These are phyloP conservation scores for Datura wrightii DNA, from an alignment of 257 asterid genomes.

Conservation along the genomic window DNA sequence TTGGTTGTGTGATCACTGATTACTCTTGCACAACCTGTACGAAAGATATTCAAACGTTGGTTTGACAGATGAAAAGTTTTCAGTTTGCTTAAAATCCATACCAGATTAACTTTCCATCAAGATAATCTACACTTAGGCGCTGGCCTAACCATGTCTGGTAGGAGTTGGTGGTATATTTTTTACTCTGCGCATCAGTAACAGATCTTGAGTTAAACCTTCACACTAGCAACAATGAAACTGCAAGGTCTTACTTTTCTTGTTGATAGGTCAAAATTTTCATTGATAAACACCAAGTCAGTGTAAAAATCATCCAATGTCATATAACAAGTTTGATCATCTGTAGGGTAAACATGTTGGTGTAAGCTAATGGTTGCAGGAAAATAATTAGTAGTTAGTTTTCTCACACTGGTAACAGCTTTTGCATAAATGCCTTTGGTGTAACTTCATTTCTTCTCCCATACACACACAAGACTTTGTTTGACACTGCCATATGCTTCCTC, in stretches of 20 bases:
- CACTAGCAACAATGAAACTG: not conserved
- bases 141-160: not conserved
- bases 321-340: not conserved
- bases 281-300: not conserved
- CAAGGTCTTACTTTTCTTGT: slow-evolving; percentile 16
- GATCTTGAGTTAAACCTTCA: not conserved
- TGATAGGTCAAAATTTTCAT: not conserved
- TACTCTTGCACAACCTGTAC: not conserved
- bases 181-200: not conserved
- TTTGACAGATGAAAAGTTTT: slow-evolving; percentile 2
- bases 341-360: not conserved
- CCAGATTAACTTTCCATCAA: not conserved
- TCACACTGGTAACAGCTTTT: not conserved
- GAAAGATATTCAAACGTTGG: not conserved
- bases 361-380: not conserved
- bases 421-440: not conserved
- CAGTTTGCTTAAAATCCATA: not conserved
- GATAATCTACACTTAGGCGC: not conserved
- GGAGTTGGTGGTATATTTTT: not conserved
- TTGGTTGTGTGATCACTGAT: slow-evolving; percentile 6
- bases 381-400: not conserved
- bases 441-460: not conserved
- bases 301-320: not conserved
- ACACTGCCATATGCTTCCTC: not conserved
- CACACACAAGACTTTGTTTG: not conserved